phyloP scores from a whole-genome alignment of 1,139 yeast species.

The Debaryomyces udenii region DNA sequence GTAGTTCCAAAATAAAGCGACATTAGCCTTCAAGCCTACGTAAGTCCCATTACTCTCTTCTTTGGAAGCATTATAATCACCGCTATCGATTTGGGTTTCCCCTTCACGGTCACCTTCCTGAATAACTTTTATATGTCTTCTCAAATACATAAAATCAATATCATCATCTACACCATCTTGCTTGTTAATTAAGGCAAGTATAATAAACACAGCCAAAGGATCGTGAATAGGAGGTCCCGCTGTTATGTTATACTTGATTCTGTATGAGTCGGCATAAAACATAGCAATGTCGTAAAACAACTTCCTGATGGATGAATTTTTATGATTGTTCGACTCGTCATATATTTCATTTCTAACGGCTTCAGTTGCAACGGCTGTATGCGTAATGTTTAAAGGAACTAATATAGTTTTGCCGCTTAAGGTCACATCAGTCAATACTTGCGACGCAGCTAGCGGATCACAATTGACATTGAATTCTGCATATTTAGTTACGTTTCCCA shows the following conservation, averaged over 20 bases:
- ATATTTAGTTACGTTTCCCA: conserved; percentile 48
- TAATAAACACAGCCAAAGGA: conserved; percentile 68
- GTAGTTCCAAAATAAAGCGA: conserved; percentile 56
- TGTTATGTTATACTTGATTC: conserved; percentile 42
- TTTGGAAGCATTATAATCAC: conserved; percentile 28
- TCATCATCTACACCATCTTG: conserved; percentile 26
- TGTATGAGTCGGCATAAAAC: conserved; percentile 55
- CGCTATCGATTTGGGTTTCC: conserved; percentile 33
- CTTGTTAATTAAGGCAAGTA: conserved; percentile 49
- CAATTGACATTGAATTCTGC: conserved; percentile 82
- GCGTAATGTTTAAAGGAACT: conserved; percentile 73
- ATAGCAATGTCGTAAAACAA: conserved; percentile 60
- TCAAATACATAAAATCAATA: conserved; percentile 36
- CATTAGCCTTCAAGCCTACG: conserved; percentile 49
- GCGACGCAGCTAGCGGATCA: conserved; percentile 76
- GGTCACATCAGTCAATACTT: conserved; percentile 49
- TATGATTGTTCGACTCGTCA: conserved; percentile 15
- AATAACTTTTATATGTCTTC: conserved; percentile 29
- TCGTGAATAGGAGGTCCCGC: conserved; percentile 83
- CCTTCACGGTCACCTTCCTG: conserved; percentile 37
- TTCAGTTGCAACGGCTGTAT: conserved; percentile 61
- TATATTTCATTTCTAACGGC: conserved; percentile 40
- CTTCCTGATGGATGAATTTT: conserved; percentile 45
- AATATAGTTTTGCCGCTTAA: conserved; percentile 55
- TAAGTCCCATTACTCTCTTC: conserved; percentile 42